Evolutionary conservation across 2,329 filamentous ascomycete genomes (phyloP), one percentile per base, ranked within the genome.

Genomic region (Ophiosphaerella herpotricha): DNA sequence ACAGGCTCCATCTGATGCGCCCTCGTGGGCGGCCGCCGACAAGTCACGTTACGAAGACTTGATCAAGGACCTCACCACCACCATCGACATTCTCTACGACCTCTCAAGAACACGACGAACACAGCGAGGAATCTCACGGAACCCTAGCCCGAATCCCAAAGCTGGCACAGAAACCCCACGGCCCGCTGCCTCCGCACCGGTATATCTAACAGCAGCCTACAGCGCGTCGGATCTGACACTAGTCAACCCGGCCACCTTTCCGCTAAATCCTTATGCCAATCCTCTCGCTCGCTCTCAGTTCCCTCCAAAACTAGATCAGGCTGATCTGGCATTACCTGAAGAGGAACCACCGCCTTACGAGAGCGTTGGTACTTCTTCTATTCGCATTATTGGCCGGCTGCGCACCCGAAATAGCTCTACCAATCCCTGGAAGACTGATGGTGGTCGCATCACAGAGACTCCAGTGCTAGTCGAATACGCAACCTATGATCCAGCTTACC

Each of bases 71-170:
- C 77, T 92, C 56, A 91, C 88, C 13, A 83, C 84, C 5, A 90
- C 87, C 2, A 90, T 92, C 68, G 89, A 92, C 71, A 90, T 87
- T 0, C 79, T 93, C 1, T 91, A 89, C 68, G 88, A 91, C 64
- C 77, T 92, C 12, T 91, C 88, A 0, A 78, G 85, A 42, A 87
- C 87, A 12, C 79, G 88, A 16, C 76, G 80, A 53, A 75, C 78
- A n/a, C 67, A 60, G 16, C 57, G 60, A 43, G 53, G 45, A 33
- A 48, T 43, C 34, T 39, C 64, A 54, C 39, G 57, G 51, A 26
- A 48, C 43, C 46, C 46, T 14, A 58, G 55, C 23, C 54, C 63
- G 21, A 52, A 55, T 23, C 29, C 50, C 36, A 70, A 71, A 50
- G 33, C 55, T 29, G 48, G 50, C 21, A 43, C 52, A 21, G 62